Evolutionary conservation across 208 protist species (phyloP).

Genomic region (Wallacemonas sp.): DNA sequence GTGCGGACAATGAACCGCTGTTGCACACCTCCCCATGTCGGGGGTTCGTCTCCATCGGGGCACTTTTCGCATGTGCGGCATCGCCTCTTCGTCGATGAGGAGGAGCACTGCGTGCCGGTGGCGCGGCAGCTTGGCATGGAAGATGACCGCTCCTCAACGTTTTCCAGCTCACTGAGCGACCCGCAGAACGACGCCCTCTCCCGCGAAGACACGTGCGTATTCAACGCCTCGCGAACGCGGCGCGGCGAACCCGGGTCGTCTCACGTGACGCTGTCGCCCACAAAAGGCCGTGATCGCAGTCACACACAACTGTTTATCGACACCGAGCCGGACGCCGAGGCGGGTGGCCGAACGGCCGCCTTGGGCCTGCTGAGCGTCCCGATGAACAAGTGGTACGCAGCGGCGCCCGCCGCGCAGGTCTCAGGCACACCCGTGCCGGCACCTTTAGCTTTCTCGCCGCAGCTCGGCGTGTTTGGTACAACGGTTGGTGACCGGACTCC

Average conservation of each 20-base stretch:
- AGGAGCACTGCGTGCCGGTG: constrained; percentile 5
- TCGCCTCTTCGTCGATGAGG: constrained; percentile 20
- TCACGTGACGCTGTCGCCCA: too few relatives aligned
- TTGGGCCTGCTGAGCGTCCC: not conserved
- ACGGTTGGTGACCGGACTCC: not conserved
- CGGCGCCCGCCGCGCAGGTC: not conserved
- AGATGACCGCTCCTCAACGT: not conserved
- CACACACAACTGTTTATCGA: too few relatives aligned
- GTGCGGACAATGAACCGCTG: constrained; percentile 12
- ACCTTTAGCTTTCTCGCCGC: not conserved
- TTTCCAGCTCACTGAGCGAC: not conserved
- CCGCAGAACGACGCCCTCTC: not conserved
- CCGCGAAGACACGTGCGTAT: not conserved
- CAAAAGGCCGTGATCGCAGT: too few relatives aligned
- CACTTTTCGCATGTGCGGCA: constrained; percentile 19
- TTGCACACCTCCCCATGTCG: constrained; percentile 20
- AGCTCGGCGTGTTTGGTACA: not conserved
- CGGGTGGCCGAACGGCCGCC: too few relatives aligned
- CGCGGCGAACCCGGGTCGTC: too few relatives aligned
- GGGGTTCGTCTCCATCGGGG: constrained; percentile 6
- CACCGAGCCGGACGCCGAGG: too few relatives aligned
- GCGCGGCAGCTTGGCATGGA: constrained; percentile 9
- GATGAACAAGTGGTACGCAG: not conserved
- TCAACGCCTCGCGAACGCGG: not conserved
- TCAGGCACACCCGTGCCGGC: not conserved